These are phyloP conservation scores for Rhododendron molle DNA, from an alignment of 148 eudicot species.

Conservation along the genomic window DNA sequence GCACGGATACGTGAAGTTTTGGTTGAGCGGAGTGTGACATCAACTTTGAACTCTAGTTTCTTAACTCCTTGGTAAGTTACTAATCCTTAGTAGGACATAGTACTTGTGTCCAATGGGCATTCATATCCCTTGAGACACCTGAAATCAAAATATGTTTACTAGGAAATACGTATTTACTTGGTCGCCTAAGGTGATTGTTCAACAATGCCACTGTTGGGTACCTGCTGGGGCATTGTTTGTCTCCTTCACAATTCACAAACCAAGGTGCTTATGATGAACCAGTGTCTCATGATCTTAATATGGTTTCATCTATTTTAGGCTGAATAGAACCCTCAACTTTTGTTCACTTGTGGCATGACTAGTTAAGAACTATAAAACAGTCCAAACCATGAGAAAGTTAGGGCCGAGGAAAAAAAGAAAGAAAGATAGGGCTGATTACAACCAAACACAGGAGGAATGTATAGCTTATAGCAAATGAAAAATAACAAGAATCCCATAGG, in stretches of 20 bases:
- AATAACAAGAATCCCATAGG: not conserved
- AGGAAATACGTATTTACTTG: not conserved
- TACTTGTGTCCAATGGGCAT: not conserved
- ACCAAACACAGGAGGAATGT: not conserved
- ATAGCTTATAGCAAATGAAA: not conserved
- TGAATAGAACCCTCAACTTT: not conserved
- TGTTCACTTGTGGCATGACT: not conserved
- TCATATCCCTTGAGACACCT: not conserved
- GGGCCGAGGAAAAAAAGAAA: not conserved
- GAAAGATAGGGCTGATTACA: not conserved
- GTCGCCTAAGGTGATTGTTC: not conserved
- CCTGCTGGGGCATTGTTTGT: not conserved
- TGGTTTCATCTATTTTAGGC: not conserved
- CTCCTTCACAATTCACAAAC: not conserved
- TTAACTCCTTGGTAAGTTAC: slow-evolving; percentile 78
- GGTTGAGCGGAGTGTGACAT: slow-evolving; percentile 85
- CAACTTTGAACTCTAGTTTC: slow-evolving; percentile 84
- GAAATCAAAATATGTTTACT: not conserved
- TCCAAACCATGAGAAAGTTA: not conserved
- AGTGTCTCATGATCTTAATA: not conserved
- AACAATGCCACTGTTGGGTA: not conserved
- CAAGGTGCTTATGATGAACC: not conserved
- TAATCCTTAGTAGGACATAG: not conserved
- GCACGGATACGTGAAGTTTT: slow-evolving; percentile 94
- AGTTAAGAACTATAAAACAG: not conserved